Base-by-base conservation (phyloP, 129 eudicot species). In the Saussurea involucrata region DNA sequence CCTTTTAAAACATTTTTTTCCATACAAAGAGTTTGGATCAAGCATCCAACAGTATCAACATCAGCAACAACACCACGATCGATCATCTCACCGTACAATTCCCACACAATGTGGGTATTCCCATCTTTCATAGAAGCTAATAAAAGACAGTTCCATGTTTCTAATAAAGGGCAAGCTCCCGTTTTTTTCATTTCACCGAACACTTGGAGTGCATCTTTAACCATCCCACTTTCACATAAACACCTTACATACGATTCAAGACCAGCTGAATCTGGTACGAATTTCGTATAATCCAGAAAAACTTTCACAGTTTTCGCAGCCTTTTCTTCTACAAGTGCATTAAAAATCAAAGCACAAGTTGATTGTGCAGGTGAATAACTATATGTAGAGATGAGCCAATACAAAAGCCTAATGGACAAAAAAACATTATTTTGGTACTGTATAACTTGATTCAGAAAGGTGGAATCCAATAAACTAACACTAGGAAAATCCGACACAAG, bases 1-100 rank as follows among this genome's bases (percentile, higher is more conserved):
- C 89, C 98, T 84, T 81, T 76, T 5, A 79, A 73, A 29, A 75
- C 81, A 42, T 87, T 81, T 18, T 82, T 71, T 10, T 87, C 87
- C 32, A 83, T 71, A 83, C 97, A 91, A 84, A 85, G 86, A 3
- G 93, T 91, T 63, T 75, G 79, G 58, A 94, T 85, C 71, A 94
- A 87, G 63, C 76, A 79, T 20, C 85, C 89, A 31, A 82, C 75
- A 2, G 92, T 91, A 63, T 84, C 76, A 53, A 84, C 87, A 85
- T 91, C 95, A 0, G 84, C 81, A 44, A 27, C 83, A 83, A 89
- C 84, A 72, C 88, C 96, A 63, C 31, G 13, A 21, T 82, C 85
- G 72, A 84, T 66, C 98, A 91, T 89, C 66, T 91, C 86, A 32
- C 80, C 78, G 57, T 87, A 89, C 80, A 94, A 79, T 27, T 78